A percentile compares a stretch with the other conserved stretches of the same genome.
Conservation (phyloP, 306 rosid genomes). For the Datisca glomerata region DNA sequence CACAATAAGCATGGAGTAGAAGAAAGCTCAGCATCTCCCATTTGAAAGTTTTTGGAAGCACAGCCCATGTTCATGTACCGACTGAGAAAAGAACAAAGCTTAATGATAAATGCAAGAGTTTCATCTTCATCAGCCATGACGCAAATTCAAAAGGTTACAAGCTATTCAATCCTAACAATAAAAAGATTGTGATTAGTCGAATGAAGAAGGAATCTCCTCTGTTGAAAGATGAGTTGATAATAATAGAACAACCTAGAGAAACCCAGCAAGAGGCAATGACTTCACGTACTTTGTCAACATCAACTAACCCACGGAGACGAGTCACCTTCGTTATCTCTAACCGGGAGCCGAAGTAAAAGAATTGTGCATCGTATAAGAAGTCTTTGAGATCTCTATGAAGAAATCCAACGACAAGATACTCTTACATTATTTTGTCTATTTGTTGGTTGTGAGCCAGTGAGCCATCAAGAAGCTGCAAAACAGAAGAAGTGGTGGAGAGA, state of each 20-base stretch:
- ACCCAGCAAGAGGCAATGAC: no score
- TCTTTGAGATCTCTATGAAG: not conserved
- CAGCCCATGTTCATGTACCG: no score
- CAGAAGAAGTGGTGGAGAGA: slow-evolving; percentile 1
- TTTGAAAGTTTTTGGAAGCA: not conserved
- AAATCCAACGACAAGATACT: not conserved
- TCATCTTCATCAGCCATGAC: not conserved
- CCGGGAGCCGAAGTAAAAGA: no score
- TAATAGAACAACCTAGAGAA: no score
- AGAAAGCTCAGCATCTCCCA: not conserved
- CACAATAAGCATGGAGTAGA: not conserved
- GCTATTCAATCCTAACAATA: not conserved
- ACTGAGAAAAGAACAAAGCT: not conserved
- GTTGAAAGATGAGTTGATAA: no score
- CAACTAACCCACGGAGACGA: no score
- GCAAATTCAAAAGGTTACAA: not conserved
- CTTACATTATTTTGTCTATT: not conserved
- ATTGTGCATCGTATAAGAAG: no score
- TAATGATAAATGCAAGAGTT: not conserved
- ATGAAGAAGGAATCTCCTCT: not conserved
- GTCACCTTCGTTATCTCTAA: no score
- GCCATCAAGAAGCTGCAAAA: not conserved
- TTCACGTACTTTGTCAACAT: no score
- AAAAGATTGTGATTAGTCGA: not conserved
- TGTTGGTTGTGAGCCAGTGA: not conserved